A percentile compares a stretch with the other conserved stretches of the same genome.
phyloP scores from a whole-genome alignment of 192 early-diverging fungal species.

The Linnemannia zychae region DNA sequence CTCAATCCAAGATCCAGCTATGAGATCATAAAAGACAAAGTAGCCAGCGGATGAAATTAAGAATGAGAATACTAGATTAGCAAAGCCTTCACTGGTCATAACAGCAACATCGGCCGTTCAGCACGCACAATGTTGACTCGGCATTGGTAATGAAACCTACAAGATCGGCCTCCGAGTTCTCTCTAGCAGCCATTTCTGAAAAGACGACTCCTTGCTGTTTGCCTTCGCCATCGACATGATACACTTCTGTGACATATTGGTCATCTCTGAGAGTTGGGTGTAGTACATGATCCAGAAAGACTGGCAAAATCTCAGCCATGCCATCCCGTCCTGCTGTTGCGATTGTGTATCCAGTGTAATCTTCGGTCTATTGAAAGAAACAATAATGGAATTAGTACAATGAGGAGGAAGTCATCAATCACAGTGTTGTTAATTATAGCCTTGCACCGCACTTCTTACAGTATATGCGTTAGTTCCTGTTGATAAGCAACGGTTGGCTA shows the following conservation, averaged over 20 bases:
- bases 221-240: constrained; percentile 78
- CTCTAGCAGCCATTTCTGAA: constrained; percentile 80
- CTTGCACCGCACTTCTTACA: background rate
- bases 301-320: constrained; percentile 78
- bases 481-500: constrained; percentile 81
- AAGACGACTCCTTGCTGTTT: constrained; percentile 87
- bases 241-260: constrained; percentile 86
- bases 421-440: background rate
- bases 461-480: constrained; percentile 84
- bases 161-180: constrained; percentile 79
- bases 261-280: constrained; percentile 77
- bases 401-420: background rate
- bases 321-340: constrained; percentile 74
- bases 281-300: constrained; percentile 86
- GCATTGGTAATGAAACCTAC: constrained; percentile 21
- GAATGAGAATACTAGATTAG: background rate
- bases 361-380: constrained; percentile 39
- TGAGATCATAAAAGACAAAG: background rate
- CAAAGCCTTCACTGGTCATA: background rate
- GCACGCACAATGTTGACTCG: constrained; percentile 22
- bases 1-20: constrained; percentile 69
- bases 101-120: background rate
- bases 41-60: background rate
- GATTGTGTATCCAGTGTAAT: constrained; percentile 82
- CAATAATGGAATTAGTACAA: background rate